These are phyloP conservation scores for Arthrobotrys conoides DNA, from an alignment of 2,329 filamentous ascomycete genomes.

Conservation along the genomic window DNA sequence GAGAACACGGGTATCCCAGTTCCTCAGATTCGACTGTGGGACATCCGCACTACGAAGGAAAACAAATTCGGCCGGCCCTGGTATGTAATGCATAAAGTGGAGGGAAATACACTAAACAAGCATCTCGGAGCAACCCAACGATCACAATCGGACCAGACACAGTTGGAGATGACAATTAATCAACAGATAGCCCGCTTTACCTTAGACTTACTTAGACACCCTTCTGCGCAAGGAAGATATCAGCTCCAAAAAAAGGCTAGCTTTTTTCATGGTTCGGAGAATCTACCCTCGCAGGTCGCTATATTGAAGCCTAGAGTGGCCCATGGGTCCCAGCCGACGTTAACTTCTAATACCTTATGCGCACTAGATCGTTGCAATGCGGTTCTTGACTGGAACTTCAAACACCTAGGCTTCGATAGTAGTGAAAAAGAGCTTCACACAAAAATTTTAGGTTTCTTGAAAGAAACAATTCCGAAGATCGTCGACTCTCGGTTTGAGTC, in stretches of 20 bases:
- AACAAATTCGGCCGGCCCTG: slow-evolving; percentile 51
- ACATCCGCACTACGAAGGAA: slow-evolving; percentile 24
- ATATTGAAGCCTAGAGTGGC: neutral
- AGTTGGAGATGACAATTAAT: neutral
- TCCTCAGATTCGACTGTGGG: slow-evolving; percentile 46
- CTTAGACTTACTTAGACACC: slow-evolving; percentile 31
- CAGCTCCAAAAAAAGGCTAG: neutral
- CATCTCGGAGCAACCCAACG: too few relatives aligned
- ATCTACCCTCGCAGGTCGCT: slow-evolving; percentile 2
- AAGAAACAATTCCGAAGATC: slow-evolving; percentile 21
- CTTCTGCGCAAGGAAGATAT: slow-evolving; percentile 2
- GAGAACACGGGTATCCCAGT: slow-evolving; percentile 41
- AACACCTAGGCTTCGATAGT: neutral
- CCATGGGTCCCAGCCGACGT: neutral
- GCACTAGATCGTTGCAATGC: neutral
- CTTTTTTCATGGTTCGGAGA: slow-evolving; percentile 30
- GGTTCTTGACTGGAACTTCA: neutral
- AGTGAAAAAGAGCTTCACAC: slow-evolving; percentile 5
- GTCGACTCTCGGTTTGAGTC: slow-evolving; percentile 40
- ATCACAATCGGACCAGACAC: neutral
- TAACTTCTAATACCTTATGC: neutral
- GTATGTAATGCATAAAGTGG: slow-evolving; percentile 44
- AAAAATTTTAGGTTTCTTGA: slow-evolving; percentile 8
- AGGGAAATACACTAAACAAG: neutral
- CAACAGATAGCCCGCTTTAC: slow-evolving; percentile 28